These are phyloP conservation scores for Fraxinus dipetala DNA, from an alignment of 305 asterid species.

Conservation along the genomic window DNA sequence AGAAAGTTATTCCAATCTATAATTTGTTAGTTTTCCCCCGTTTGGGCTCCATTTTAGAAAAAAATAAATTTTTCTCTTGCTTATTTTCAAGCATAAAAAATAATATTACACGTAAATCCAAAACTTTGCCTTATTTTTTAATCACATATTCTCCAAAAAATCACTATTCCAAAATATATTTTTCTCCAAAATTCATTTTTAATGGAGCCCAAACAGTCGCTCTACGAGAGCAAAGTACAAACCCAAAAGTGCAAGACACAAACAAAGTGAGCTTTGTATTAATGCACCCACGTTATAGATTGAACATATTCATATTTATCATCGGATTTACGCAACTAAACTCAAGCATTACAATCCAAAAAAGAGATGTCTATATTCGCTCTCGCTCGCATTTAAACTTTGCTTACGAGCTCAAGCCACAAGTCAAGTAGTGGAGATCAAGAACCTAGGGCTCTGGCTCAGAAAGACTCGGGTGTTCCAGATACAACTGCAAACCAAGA, in stretches of 20 bases:
- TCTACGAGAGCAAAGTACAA: not conserved
- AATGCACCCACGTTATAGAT: not conserved
- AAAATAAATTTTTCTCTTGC: too few relatives aligned
- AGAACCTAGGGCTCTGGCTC: constrained; percentile 35
- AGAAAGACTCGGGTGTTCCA: constrained; percentile 64
- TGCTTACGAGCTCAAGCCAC: not conserved
- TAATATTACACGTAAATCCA: too few relatives aligned
- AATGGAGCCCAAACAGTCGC: not conserved
- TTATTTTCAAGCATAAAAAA: too few relatives aligned
- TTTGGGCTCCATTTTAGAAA: too few relatives aligned
- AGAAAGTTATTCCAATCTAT: too few relatives aligned
- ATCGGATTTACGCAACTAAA: not conserved
- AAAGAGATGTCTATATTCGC: not conserved
- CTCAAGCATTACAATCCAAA: not conserved
- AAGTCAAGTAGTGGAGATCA: not conserved
- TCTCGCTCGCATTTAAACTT: not conserved
- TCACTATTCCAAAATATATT: too few relatives aligned
- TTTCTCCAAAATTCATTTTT: not conserved
- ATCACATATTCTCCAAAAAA: too few relatives aligned
- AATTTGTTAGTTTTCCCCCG: too few relatives aligned
- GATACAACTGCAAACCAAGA: constrained; percentile 74
- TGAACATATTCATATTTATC: not conserved
- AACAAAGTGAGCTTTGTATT: not conserved
- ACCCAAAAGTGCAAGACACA: not conserved
- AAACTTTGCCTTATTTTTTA: too few relatives aligned